These are phyloP conservation scores for Colletotrichum trifolii DNA, from an alignment of 2,329 filamentous ascomycete species.

Conservation along the genomic window DNA sequence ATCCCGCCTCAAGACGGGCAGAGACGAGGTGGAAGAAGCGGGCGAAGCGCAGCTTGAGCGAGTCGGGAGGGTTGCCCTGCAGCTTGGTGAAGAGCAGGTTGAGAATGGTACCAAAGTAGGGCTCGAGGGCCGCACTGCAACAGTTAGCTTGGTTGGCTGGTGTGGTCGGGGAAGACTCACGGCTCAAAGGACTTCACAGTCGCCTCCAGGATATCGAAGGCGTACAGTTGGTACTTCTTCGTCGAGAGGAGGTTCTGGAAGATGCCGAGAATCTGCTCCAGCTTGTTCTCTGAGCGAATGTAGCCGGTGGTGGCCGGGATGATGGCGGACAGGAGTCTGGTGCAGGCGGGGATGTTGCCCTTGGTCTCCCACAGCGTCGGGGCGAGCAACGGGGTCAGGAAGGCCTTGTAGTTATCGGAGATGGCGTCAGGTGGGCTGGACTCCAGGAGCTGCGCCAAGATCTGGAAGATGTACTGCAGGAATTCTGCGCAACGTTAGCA, in stretches of 20 bases:
- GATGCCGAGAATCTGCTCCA: slow-evolving; percentile 91
- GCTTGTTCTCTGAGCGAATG: slow-evolving; percentile 81
- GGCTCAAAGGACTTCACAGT: slow-evolving; percentile 78
- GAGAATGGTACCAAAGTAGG: slow-evolving; percentile 83
- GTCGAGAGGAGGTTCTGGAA: slow-evolving; percentile 89
- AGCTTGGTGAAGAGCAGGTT: slow-evolving; percentile 83
- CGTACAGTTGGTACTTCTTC: slow-evolving; percentile 86
- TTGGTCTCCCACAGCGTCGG: slow-evolving; percentile 90
- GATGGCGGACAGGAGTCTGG: slow-evolving; percentile 84
- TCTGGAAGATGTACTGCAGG: slow-evolving; percentile 94
- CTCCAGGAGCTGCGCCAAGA: slow-evolving; percentile 91
- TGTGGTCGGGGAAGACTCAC: slow-evolving; percentile 57
- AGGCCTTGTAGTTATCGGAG: slow-evolving; percentile 81
- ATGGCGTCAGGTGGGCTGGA: slow-evolving; percentile 82
- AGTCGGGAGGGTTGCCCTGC: slow-evolving; percentile 77
- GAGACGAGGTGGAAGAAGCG: slow-evolving; percentile 95
- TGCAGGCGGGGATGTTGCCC: slow-evolving; percentile 92
- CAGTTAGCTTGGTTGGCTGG: slow-evolving; percentile 14
- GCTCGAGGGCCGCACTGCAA: slow-evolving; percentile 71
- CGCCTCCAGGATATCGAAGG: slow-evolving; percentile 90
- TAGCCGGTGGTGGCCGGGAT: slow-evolving; percentile 79
- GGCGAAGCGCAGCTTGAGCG: slow-evolving; percentile 86
- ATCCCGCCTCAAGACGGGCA: slow-evolving; percentile 79
- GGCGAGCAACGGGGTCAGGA: slow-evolving; percentile 82
- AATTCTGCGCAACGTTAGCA: slow-evolving; percentile 74